phyloP scores from a whole-genome alignment of 2,329 filamentous ascomycete species.

The Aspergillus sp. region DNA sequence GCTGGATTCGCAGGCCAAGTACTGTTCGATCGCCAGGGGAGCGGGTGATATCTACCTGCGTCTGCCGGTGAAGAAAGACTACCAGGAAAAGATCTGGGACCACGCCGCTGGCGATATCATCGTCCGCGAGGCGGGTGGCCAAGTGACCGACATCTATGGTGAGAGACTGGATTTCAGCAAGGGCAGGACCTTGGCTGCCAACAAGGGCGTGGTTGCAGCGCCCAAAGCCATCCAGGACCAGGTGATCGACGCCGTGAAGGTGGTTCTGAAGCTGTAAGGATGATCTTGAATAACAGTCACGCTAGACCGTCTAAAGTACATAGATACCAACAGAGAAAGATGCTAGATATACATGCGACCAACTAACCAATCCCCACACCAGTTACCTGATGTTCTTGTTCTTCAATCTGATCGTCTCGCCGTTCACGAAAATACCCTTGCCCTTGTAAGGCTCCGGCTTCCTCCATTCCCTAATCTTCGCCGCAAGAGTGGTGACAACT shows the following conservation, averaged over 20 bases:
- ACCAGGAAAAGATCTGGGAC: conserved; percentile 99
- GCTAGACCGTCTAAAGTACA: no score
- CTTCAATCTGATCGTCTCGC: conserved; percentile 96
- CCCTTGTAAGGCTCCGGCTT: conserved; percentile 96
- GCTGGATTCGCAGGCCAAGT: conserved; percentile 98
- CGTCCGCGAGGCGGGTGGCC: conserved; percentile 84
- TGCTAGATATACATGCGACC: conserved; percentile 4
- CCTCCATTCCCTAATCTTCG: conserved; percentile 78
- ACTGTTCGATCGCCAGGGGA: conserved; percentile 86
- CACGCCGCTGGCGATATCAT: conserved; percentile 93
- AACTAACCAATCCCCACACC: conserved; percentile 15
- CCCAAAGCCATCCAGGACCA: conserved; percentile 64
- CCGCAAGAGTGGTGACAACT: conserved; percentile 82
- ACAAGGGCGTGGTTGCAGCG: conserved; percentile 90
- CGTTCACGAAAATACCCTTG: conserved; percentile 97
- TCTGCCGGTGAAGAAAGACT: conserved; percentile 72
- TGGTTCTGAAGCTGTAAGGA: conserved; percentile 56
- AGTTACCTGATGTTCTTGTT: conserved; percentile 94
- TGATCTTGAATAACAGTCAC: no score
- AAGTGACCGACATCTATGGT: conserved; percentile 82
- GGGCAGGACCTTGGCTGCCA: conserved; percentile 75
- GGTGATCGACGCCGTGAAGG: conserved; percentile 73
- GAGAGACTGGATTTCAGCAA: conserved; percentile 76
- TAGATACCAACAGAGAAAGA: conserved; percentile 21
- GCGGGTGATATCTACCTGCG: conserved; percentile 92